phyloP scores from a whole-genome alignment of 1,139 yeast genomes.

The Blastobotrys elegans region DNA sequence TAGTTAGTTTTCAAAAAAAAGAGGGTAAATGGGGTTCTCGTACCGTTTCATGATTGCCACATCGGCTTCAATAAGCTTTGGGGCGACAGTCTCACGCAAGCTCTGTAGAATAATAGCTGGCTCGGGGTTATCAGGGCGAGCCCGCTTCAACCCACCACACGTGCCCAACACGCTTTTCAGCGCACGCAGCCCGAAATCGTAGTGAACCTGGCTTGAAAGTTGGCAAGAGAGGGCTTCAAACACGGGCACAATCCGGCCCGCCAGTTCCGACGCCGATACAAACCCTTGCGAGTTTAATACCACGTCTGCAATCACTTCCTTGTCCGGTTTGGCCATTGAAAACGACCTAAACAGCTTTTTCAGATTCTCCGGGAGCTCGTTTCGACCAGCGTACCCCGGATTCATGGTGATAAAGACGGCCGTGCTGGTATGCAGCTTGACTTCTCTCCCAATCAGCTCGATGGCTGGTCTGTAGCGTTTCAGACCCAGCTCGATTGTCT shows the following conservation, averaged over 20 bases:
- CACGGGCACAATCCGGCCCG: constrained; percentile 51
- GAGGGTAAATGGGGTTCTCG: too few species aligned
- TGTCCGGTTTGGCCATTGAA: constrained; percentile 72
- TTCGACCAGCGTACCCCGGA: constrained; percentile 83
- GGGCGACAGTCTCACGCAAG: constrained; percentile 55
- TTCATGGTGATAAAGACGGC: constrained; percentile 90
- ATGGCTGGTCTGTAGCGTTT: constrained; percentile 28
- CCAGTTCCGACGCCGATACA: constrained; percentile 42
- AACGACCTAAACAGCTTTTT: constrained; percentile 73
- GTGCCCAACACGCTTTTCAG: constrained; percentile 59
- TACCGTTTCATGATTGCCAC: constrained; percentile 36
- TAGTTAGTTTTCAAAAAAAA: constrained; percentile 1
- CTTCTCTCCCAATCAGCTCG: constrained; percentile 46
- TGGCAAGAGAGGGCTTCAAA: constrained; percentile 41
- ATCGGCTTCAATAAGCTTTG: constrained; percentile 58
- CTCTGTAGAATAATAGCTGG: constrained; percentile 46
- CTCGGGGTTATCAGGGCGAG: constrained; percentile 33
- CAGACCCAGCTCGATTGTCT: constrained; percentile 50
- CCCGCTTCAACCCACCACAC: constrained; percentile 50
- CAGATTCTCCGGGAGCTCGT: constrained; percentile 78
- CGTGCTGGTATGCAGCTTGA: constrained; percentile 42
- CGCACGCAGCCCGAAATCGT: constrained; percentile 87
- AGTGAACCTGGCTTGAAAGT: constrained; percentile 60
- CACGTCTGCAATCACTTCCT: constrained; percentile 63
- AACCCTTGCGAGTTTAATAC: constrained; percentile 73